Percentiles rank a stretch among this genome's conserved stretches.
These are phyloP conservation scores for Clarireedia homoeocarpa DNA, from an alignment of 2,329 filamentous ascomycete species.

Conservation along the genomic window DNA sequence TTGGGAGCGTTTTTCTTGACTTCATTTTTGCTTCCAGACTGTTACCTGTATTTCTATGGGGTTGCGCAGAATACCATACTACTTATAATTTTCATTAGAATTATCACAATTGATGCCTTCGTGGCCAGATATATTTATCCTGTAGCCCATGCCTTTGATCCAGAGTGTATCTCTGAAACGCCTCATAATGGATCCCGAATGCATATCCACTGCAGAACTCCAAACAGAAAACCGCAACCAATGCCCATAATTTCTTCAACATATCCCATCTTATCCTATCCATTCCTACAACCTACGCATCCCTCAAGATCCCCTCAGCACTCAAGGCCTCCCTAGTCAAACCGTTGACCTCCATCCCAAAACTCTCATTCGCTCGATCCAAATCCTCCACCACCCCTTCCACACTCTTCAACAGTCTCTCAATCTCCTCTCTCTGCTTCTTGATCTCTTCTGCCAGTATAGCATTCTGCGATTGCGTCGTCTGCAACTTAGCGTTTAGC, in stretches of 20 bases:
- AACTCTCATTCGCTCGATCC: conserved; percentile 36
- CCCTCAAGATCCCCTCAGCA: conserved; percentile 13
- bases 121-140: too few relatives aligned
- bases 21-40: too few relatives aligned
- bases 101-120: too few relatives aligned
- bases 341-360: conserved; percentile 15
- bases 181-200: too few relatives aligned
- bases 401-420: conserved; percentile 40
- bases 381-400: conserved; percentile 48
- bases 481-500: conserved; percentile 50
- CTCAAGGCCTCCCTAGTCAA: conserved; percentile 19
- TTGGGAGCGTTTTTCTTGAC: too few relatives aligned
- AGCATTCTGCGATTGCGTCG: conserved; percentile 49
- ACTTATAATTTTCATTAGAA: too few relatives aligned
- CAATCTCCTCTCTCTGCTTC: conserved; percentile 48
- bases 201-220: background rate
- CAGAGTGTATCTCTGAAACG: too few relatives aligned
- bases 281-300: background rate
- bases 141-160: background rate
- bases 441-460: conserved; percentile 43
- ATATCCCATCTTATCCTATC: background rate
- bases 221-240: background rate
- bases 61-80: too few relatives aligned
- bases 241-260: background rate
- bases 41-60: too few relatives aligned